A percentile compares a stretch with the other conserved stretches of the same genome.
These are phyloP conservation scores for Suhomyces guaymorum DNA, from an alignment of 1,139 yeast genomes.

Conservation along the genomic window DNA sequence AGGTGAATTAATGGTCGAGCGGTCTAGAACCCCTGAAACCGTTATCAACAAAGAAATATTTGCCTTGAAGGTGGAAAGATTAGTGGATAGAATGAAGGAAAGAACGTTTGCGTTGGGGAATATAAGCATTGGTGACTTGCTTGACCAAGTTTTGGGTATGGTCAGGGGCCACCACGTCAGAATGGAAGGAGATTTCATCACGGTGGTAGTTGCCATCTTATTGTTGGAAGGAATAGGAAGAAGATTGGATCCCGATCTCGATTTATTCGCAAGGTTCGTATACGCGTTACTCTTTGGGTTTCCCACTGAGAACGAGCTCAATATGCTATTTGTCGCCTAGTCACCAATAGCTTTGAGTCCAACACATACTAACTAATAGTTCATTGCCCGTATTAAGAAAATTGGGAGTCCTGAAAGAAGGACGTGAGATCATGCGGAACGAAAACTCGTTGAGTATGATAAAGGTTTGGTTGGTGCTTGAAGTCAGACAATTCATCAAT, in stretches of 20 bases:
- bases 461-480: conserved; percentile 89
- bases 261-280: conserved; percentile 93
- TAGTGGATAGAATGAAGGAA: conserved; percentile 78
- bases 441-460: conserved; percentile 74
- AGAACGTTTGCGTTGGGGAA: conserved; percentile 92
- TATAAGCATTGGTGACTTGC: conserved; percentile 85
- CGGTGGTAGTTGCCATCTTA: conserved; percentile 88
- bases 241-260: conserved; percentile 88
- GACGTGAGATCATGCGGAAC: conserved; percentile 55
- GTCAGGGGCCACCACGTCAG: conserved; percentile 92
- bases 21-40: conserved; percentile 92
- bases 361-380: conserved; percentile 45
- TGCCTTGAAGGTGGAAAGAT: conserved; percentile 80
- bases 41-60: conserved; percentile 82
- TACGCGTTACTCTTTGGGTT: conserved; percentile 61
- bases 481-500: conserved; percentile 80
- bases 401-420: conserved; percentile 71
- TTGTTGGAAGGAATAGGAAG: conserved; percentile 93
- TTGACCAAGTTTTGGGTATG: conserved; percentile 86
- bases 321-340: conserved; percentile 5
- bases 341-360: conserved; percentile 1
- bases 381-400: conserved; percentile 87
- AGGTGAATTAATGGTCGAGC: conserved; percentile 92
- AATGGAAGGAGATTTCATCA: conserved; percentile 96
- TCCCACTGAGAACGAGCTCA: conserved; percentile 42